These are phyloP conservation scores for Gossypium mustelinum DNA, from an alignment of 345 rosid species.

Conservation along the genomic window DNA sequence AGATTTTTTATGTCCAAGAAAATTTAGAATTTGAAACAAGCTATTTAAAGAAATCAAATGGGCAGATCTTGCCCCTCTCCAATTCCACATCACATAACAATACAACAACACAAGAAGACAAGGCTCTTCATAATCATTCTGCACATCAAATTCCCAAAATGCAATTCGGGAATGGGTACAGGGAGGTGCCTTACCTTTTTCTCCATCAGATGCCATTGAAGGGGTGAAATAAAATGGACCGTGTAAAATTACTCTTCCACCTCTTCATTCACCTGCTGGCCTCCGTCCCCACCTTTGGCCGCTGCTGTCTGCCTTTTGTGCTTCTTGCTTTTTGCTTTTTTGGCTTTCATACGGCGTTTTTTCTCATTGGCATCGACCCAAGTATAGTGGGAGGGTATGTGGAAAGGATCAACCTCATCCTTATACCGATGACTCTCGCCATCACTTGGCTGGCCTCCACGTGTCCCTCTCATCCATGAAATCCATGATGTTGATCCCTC, in stretches of 20 bases:
- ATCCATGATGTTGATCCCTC: constrained; percentile 91
- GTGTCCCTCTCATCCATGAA: constrained; percentile 90
- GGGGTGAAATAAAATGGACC: not conserved
- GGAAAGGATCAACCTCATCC: constrained; percentile 82
- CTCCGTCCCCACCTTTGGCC: constrained; percentile 39
- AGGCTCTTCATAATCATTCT: constrained; percentile 28
- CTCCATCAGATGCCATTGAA: constrained; percentile 7
- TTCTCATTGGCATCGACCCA: constrained; percentile 95
- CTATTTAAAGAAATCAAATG: constrained; percentile 18
- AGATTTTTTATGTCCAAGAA: constrained; percentile 24
- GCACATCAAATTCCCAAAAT: constrained; percentile 19
- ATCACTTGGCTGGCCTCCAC: constrained; percentile 70
- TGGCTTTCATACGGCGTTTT: constrained; percentile 90
- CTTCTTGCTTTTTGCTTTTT: constrained; percentile 83
- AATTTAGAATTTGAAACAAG: constrained; percentile 17
- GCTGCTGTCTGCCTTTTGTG: constrained; percentile 49
- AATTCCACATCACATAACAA: constrained; percentile 40
- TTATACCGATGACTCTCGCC: constrained; percentile 63
- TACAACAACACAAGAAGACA: constrained; percentile 31
- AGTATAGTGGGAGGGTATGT: constrained; percentile 69
- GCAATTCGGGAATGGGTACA: constrained; percentile 9
- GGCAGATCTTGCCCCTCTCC: constrained; percentile 26
- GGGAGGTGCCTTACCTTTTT: constrained; percentile 28
- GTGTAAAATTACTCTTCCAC: constrained; percentile 35
- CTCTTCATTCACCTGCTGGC: constrained; percentile 41